Percentiles rank a stretch among this genome's conserved stretches.
Evolutionary conservation across 495 filamentous ascomycete species (phyloP).

Genomic region (Tuber magnatum): DNA sequence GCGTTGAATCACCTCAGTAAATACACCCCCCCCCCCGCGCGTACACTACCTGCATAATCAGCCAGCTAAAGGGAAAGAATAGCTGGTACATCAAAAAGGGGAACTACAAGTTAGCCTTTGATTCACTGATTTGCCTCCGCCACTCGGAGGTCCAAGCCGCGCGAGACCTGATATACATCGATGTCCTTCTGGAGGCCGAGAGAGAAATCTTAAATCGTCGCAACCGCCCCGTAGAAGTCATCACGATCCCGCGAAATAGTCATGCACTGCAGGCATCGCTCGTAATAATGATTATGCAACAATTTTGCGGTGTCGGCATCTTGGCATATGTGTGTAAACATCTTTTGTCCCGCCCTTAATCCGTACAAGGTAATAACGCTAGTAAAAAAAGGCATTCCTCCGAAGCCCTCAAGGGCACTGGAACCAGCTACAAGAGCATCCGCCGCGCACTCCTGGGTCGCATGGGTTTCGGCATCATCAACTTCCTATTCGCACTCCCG

Average conservation of each 20-base stretch:
- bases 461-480: conserved; percentile 58
- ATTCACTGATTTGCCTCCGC: conserved; percentile 57
- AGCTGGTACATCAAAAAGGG: conserved; percentile 72
- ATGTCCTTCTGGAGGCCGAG: conserved; percentile 62
- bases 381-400: conserved; percentile 45
- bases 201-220: conserved; percentile 48
- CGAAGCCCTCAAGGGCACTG: conserved; percentile 51
- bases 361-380: conserved; percentile 44
- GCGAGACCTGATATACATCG: conserved; percentile 74
- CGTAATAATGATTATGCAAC: conserved; percentile 79
- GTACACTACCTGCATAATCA: conserved; percentile 43
- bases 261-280: conserved; percentile 63
- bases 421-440: conserved; percentile 35
- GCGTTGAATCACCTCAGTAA: conserved; percentile 60
- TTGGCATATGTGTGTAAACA: conserved; percentile 55
- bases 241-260: conserved; percentile 69
- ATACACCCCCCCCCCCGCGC: conserved; percentile 13
- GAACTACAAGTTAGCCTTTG: conserved; percentile 57
- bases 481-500: conserved; percentile 60
- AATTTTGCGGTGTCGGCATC: conserved; percentile 48
- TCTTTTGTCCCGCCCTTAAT: conserved; percentile 50
- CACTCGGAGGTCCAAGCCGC: conserved; percentile 67
- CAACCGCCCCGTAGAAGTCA: conserved; percentile 59
- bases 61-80: conserved; percentile 44
- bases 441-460: conserved; percentile 48